Conservation (phyloP, 2,329 filamentous ascomycete genomes). For the Pestalotiopsis sp. region DNA sequence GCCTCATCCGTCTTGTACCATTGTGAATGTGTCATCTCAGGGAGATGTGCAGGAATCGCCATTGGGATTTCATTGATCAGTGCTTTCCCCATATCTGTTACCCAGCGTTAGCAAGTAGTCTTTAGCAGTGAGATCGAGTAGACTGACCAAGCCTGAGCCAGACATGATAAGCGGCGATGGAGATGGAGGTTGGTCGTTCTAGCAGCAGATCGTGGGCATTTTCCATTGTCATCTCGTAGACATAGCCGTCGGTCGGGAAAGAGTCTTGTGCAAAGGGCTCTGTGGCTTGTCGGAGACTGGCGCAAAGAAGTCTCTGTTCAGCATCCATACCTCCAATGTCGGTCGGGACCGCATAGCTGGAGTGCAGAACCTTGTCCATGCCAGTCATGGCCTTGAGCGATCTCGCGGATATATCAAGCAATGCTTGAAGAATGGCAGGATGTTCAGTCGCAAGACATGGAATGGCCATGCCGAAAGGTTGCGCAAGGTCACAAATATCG, state of each 20-base stretch:
- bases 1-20: constrained; percentile 15
- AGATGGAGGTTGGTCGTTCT: not conserved
- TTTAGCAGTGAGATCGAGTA: not conserved
- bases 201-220: not conserved
- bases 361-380: not conserved
- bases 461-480: constrained; percentile 39
- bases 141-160: constrained; percentile 11
- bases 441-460: constrained; percentile 30
- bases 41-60: not conserved
- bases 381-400: not conserved
- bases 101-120: not conserved
- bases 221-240: not conserved
- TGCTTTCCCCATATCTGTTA: constrained; percentile 7
- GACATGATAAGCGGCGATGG: not conserved
- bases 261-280: not conserved
- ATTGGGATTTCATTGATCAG: constrained; percentile 11
- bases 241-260: not conserved
- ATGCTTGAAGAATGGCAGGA: constrained; percentile 22
- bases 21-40: constrained; percentile 9
- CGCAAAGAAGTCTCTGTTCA: not conserved
- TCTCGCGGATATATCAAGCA: constrained; percentile 19
- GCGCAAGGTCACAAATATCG: constrained; percentile 41
- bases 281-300: not conserved
- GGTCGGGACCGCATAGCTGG: too few species aligned
- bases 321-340: not conserved